Conservation (phyloP, 495 filamentous ascomycete species). For the Beverwykella pulmonaria region DNA sequence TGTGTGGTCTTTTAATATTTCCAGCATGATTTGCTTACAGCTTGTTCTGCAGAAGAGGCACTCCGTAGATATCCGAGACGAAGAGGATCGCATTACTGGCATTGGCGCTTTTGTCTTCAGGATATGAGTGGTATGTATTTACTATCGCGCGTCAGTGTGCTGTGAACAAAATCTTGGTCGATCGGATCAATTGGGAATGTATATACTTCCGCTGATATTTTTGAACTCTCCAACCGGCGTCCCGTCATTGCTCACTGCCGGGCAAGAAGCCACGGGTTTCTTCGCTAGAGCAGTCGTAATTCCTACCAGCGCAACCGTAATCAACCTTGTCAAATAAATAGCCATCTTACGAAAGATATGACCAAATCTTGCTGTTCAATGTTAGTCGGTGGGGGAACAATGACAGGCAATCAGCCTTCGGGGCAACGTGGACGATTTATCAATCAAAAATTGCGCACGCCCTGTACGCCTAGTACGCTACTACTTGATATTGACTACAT, state of each 20-base stretch:
- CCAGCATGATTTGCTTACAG: constrained; percentile 6
- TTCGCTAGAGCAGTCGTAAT: background rate
- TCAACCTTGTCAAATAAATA: background rate
- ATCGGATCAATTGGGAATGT: background rate
- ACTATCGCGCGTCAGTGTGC: constrained; percentile 5
- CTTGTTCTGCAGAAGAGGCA: constrained; percentile 23
- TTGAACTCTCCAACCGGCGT: constrained; percentile 17
- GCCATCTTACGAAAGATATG: background rate
- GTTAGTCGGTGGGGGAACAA: background rate
- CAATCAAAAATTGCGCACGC: background rate
- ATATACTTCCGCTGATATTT: constrained; percentile 21
- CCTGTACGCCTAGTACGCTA: background rate
- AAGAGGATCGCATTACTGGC: constrained; percentile 23
- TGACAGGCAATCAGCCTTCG: background rate
- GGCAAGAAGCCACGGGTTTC: background rate
- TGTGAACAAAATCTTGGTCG: background rate
- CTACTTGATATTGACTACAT: background rate
- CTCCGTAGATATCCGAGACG: constrained; percentile 24
- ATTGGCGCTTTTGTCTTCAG: background rate
- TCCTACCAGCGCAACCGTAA: background rate
- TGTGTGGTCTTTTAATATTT: background rate
- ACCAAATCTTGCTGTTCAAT: background rate
- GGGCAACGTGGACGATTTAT: background rate
- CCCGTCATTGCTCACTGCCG: constrained; percentile 14
- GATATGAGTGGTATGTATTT: constrained; percentile 25